Percentiles rank a stretch among this genome's conserved stretches.
Evolutionary conservation across 2,329 filamentous ascomycete genomes (phyloP).

Genomic region (Xylaria sp.): DNA sequence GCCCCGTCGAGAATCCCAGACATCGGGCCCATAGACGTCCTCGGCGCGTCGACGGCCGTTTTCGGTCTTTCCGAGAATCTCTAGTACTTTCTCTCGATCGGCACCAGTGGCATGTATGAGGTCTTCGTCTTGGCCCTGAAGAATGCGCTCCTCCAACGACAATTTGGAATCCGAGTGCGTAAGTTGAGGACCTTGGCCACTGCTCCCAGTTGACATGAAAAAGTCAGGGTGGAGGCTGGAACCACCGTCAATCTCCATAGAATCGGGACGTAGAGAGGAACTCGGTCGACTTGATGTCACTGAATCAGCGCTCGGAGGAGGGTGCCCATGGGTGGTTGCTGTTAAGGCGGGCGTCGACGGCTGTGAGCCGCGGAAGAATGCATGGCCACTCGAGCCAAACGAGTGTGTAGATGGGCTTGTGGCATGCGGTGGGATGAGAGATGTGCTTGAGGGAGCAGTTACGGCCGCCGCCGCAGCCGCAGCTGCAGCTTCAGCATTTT

Average conservation of each 20-base stretch:
- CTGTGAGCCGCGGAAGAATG: slow-evolving; percentile 46
- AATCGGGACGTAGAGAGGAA: slow-evolving; percentile 44
- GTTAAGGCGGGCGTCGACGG: slow-evolving; percentile 46
- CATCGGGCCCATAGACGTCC: slow-evolving; percentile 56
- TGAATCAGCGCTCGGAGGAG: slow-evolving; percentile 43
- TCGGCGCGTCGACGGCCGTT: slow-evolving; percentile 56
- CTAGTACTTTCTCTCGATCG: slow-evolving; percentile 57
- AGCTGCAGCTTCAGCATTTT: slow-evolving; percentile 60
- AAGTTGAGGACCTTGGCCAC: slow-evolving; percentile 49
- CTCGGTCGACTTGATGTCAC: slow-evolving; percentile 43
- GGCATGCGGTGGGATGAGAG: slow-evolving; percentile 36
- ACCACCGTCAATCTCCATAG: slow-evolving; percentile 47
- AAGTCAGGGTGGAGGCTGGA: slow-evolving; percentile 50
- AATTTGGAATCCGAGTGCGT: slow-evolving; percentile 48
- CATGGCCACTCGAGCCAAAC: slow-evolving; percentile 40
- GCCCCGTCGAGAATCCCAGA: slow-evolving; percentile 50
- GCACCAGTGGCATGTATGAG: slow-evolving; percentile 53
- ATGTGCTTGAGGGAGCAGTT: slow-evolving; percentile 22
- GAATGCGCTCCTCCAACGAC: slow-evolving; percentile 57
- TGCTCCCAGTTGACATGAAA: slow-evolving; percentile 46
- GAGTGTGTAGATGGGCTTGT: slow-evolving; percentile 45
- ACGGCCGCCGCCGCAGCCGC: slow-evolving; percentile 46
- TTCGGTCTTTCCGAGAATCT: slow-evolving; percentile 58
- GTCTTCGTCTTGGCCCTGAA: slow-evolving; percentile 53
- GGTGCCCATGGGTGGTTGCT: slow-evolving; percentile 43